phyloP scores from a whole-genome alignment of 2,329 filamentous ascomycete species.

The Proliferodiscus dingleyae region DNA sequence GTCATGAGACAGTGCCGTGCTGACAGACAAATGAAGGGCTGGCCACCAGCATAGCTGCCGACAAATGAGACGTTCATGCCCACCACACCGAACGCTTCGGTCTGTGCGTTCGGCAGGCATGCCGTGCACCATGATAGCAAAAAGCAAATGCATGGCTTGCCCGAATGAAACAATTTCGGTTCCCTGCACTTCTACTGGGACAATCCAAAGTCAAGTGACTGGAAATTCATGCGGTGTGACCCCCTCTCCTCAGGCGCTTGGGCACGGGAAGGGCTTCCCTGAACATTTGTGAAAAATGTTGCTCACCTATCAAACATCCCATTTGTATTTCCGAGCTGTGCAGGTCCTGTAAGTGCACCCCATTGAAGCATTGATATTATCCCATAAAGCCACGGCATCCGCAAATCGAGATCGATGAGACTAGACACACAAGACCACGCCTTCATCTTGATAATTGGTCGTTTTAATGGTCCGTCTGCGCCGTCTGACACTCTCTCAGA shows the following conservation, averaged over 20 bases:
- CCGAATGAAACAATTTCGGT: constrained; percentile 17
- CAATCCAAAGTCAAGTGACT: constrained; percentile 52
- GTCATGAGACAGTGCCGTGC: too few species aligned
- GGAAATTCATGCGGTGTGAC: constrained; percentile 48
- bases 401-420: constrained; percentile 66
- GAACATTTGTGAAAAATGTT: constrained; percentile 17
- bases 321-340: constrained; percentile 67
- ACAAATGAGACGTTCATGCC: background rate
- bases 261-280: constrained; percentile 8
- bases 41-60: background rate
- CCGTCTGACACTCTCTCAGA: constrained; percentile 12
- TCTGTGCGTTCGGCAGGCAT: constrained; percentile 17
- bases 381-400: constrained; percentile 89
- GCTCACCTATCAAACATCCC: constrained; percentile 81
- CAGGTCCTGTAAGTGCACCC: constrained; percentile 67
- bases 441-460: constrained; percentile 63
- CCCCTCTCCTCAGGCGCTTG: constrained; percentile 17
- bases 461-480: constrained; percentile 22
- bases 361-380: constrained; percentile 71
- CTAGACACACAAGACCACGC: constrained; percentile 70
- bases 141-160: constrained; percentile 14
- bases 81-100: background rate
- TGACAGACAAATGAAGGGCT: background rate
- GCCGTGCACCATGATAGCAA: constrained; percentile 28
- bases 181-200: constrained; percentile 29